phyloP scores from a whole-genome alignment of 2,329 filamentous ascomycete species.

The Claviceps africana region DNA sequence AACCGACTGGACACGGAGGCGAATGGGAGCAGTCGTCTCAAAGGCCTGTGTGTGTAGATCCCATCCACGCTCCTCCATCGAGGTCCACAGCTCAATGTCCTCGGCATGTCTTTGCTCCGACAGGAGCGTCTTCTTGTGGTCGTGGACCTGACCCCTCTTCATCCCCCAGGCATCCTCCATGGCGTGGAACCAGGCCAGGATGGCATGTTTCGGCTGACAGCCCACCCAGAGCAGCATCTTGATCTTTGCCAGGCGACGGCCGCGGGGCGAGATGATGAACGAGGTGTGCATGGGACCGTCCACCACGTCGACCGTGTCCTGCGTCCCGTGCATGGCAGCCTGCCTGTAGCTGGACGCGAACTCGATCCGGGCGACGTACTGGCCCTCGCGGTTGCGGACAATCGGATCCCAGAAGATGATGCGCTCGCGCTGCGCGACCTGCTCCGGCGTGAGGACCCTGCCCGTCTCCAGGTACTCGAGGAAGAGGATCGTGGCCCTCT shows the following conservation, averaged over 20 bases:
- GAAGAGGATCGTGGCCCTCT: conserved; percentile 70
- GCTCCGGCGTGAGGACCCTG: conserved; percentile 44
- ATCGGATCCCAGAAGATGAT: conserved; percentile 37
- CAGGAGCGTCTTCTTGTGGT: conserved; percentile 11
- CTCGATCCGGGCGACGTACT: conserved; percentile 22
- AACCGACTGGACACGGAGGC: conserved; percentile 13
- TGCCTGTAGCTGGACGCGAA: conserved; percentile 29
- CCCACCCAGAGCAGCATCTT: conserved; percentile 22
- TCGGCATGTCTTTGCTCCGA: conserved; percentile 1
- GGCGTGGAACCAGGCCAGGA: conserved; percentile 24
- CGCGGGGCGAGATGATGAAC: conserved; percentile 16
- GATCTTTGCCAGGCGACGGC: conserved; percentile 12
- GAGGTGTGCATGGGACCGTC: conserved; percentile 17
- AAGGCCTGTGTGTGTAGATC: conserved; percentile 20
- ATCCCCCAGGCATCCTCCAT: conserved; percentile 23
- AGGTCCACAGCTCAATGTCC: conserved; percentile 15
- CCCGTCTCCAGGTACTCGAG: conserved; percentile 37
- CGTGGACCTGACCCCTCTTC: conserved; percentile 8
- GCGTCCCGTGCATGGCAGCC: conserved; percentile 10
- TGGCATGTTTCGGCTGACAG: conserved; percentile 15
- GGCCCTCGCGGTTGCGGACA: conserved; percentile 15
- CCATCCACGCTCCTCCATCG: conserved; percentile 20
- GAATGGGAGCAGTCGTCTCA: conserved; percentile 23
- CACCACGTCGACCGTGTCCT: conserved; percentile 13
- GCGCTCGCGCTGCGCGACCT: conserved; percentile 51